These are phyloP conservation scores for Pholiota conissans DNA, from an alignment of 768 basidiomycete genomes.

Conservation along the genomic window DNA sequence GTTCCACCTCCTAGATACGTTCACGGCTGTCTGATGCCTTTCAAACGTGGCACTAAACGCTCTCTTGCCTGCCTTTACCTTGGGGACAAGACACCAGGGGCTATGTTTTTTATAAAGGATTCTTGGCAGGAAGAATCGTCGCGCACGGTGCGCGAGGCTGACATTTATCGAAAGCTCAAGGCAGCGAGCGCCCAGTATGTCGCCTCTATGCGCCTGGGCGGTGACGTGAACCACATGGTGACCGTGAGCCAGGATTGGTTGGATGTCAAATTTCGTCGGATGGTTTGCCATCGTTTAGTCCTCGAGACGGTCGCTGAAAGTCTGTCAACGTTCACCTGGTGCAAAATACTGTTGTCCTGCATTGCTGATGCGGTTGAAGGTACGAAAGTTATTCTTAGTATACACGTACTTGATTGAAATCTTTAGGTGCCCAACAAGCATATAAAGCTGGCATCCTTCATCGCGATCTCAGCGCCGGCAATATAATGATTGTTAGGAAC, in stretches of 20 bases:
- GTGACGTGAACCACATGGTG: neutral
- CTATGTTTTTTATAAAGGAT: too few species aligned
- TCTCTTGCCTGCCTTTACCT: too few species aligned
- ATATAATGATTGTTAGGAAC: constrained; percentile 1
- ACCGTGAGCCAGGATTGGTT: neutral
- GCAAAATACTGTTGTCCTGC: neutral
- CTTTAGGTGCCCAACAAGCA: neutral
- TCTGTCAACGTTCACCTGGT: neutral
- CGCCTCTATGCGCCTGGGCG: neutral
- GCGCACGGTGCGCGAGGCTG: neutral
- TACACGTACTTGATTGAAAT: neutral
- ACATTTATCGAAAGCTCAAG: neutral
- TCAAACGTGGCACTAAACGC: neutral
- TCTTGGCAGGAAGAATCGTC: neutral
- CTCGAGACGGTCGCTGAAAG: neutral
- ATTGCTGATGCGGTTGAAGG: neutral
- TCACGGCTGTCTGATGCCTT: neutral
- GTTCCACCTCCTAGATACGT: neutral
- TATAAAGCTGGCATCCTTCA: neutral
- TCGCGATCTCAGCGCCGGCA: constrained; percentile 3
- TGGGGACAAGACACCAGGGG: too few species aligned
- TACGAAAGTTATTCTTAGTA: neutral
- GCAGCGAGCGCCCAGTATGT: neutral
- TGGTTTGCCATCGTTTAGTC: neutral
- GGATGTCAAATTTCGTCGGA: neutral